These are phyloP conservation scores for Sphaerulina populicola DNA, from an alignment of 2,329 filamentous ascomycete genomes.

Conservation along the genomic window DNA sequence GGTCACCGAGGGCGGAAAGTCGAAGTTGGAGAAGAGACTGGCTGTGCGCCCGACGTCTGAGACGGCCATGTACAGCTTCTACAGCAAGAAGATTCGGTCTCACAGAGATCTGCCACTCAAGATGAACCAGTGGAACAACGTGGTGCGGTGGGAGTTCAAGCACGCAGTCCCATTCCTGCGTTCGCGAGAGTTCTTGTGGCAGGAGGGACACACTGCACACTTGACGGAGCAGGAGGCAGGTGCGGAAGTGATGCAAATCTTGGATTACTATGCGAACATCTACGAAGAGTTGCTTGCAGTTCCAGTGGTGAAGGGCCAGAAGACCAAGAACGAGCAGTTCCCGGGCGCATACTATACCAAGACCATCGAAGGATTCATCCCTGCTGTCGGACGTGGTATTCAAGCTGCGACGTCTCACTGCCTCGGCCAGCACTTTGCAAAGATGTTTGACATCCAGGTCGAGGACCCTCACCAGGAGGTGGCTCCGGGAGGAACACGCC, in stretches of 20 bases:
- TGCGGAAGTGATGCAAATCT: slow-evolving; percentile 82
- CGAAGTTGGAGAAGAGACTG: slow-evolving; percentile 75
- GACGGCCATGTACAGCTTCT: slow-evolving; percentile 92
- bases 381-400: slow-evolving; percentile 88
- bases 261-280: slow-evolving; percentile 83
- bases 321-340: slow-evolving; percentile 98
- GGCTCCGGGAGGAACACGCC: slow-evolving; percentile 60
- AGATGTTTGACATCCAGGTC: slow-evolving; percentile 98
- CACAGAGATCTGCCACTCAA: slow-evolving; percentile 90
- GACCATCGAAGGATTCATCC: slow-evolving; percentile 94
- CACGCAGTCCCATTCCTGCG: slow-evolving; percentile 77
- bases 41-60: slow-evolving; percentile 62
- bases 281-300: slow-evolving; percentile 93
- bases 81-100: slow-evolving; percentile 91
- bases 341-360: slow-evolving; percentile 94
- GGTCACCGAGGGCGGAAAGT: slow-evolving; percentile 85
- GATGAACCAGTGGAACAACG: slow-evolving; percentile 97
- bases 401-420: slow-evolving; percentile 93
- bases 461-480: slow-evolving; percentile 69
- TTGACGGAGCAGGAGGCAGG: slow-evolving; percentile 73
- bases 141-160: slow-evolving; percentile 95
- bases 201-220: slow-evolving; percentile 92
- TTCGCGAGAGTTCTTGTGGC: slow-evolving; percentile 94
- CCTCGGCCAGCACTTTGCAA: slow-evolving; percentile 94
- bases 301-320: slow-evolving; percentile 83